Evolutionary conservation across 306 rosid genomes (phyloP).

Genomic region (Ochetophila trinervis): DNA sequence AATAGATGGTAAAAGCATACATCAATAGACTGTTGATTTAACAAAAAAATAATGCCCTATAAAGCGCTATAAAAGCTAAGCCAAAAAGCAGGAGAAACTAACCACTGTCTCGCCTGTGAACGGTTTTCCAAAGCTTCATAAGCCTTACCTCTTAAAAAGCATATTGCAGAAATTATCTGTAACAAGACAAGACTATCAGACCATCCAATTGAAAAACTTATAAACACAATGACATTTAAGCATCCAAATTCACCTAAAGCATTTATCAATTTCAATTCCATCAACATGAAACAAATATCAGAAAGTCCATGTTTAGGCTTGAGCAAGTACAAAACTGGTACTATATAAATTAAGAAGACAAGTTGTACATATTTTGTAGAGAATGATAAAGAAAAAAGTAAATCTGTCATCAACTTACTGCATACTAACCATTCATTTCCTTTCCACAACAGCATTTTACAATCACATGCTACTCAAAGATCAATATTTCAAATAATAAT

Average conservation of each 20-base stretch:
- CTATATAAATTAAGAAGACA: no score
- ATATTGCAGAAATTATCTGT: slow-evolving; percentile 94
- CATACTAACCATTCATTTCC: no score
- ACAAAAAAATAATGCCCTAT: neutral
- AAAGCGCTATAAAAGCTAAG: neutral
- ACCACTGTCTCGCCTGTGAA: slow-evolving; percentile 87
- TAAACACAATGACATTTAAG: no score
- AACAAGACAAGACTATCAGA: slow-evolving; percentile 17
- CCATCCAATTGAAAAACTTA: slow-evolving; percentile 9
- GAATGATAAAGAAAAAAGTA: no score
- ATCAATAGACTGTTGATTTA: neutral
- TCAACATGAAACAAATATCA: no score
- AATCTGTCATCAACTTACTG: no score
- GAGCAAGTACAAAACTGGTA: neutral
- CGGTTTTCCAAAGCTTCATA: slow-evolving; percentile 92
- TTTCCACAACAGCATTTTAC: no score
- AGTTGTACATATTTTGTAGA: no score
- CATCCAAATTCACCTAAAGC: no score
- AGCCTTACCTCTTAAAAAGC: slow-evolving; percentile 89
- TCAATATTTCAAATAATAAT: no score
- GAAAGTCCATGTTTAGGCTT: neutral
- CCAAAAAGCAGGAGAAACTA: slow-evolving; percentile 25
- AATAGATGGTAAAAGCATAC: neutral
- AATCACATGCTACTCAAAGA: no score
- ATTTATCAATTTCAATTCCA: no score